These are phyloP conservation scores for Ophiostoma ulmi DNA, from an alignment of 2,329 filamentous ascomycete genomes.

Conservation along the genomic window DNA sequence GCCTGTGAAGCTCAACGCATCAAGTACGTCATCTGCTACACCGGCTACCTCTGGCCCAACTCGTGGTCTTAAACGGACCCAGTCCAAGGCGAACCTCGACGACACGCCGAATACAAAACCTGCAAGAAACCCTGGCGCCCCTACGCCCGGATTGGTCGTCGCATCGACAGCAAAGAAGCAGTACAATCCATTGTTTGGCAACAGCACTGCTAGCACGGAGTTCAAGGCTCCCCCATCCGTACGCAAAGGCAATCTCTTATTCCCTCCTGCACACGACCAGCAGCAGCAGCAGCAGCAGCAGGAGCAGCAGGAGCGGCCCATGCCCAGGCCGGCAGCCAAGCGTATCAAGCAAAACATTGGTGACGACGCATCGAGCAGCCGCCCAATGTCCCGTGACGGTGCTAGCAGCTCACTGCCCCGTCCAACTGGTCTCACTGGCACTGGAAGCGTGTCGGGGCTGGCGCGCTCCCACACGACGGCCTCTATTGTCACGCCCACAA, in stretches of 20 bases:
- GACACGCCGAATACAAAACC: slow-evolving; percentile 44
- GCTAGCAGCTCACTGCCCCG: slow-evolving; percentile 43
- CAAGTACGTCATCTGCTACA: slow-evolving; percentile 1
- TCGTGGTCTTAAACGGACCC: slow-evolving; percentile 48
- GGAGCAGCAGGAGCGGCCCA: slow-evolving; percentile 26
- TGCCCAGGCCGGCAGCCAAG: slow-evolving; percentile 53
- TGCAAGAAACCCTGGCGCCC: slow-evolving; percentile 14
- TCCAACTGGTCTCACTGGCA: slow-evolving; percentile 26
- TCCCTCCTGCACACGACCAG: slow-evolving; percentile 24
- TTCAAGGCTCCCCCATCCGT: slow-evolving; percentile 23
- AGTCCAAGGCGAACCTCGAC: slow-evolving; percentile 57
- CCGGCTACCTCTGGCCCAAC: slow-evolving; percentile 20
- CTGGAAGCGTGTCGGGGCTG: slow-evolving; percentile 31
- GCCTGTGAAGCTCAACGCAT: slow-evolving; percentile 38
- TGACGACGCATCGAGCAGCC: slow-evolving; percentile 64
- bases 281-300: slow-evolving; percentile 29
- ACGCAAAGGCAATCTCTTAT: slow-evolving; percentile 30
- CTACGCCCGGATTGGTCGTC: not conserved
- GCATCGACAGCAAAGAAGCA: slow-evolving; percentile 31
- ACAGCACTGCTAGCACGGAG: slow-evolving; percentile 31
- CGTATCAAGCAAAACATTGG: slow-evolving; percentile 61
- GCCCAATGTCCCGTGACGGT: slow-evolving; percentile 52
- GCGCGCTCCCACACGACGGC: slow-evolving; percentile 46
- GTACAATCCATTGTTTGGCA: slow-evolving; percentile 29
- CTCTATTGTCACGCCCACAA: slow-evolving; percentile 71